Conservation (phyloP, 768 basidiomycete species). For the Leccinellum albellum region DNA sequence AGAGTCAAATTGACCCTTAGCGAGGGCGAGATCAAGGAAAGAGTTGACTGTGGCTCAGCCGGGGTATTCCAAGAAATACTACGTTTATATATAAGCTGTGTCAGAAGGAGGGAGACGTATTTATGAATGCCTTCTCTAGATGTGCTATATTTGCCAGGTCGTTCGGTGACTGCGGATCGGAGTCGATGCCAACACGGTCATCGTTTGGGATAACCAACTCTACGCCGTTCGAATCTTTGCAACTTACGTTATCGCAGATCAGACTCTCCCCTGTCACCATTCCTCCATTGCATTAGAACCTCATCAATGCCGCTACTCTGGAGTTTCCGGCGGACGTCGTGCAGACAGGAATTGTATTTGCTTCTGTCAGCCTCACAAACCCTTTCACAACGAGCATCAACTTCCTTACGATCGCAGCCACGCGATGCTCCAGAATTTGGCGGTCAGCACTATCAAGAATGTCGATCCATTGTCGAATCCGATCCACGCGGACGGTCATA, state of each 20-base stretch:
- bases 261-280: conserved; percentile 58
- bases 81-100: too few species aligned
- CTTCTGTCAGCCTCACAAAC: conserved; percentile 56
- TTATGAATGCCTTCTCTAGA: conserved; percentile 31
- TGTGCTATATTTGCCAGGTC: conserved; percentile 58
- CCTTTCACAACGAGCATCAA: conserved; percentile 74
- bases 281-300: conserved; percentile 58
- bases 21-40: too few species aligned
- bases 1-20: too few species aligned
- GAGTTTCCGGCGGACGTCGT: conserved; percentile 61
- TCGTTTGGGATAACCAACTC: conserved; percentile 52
- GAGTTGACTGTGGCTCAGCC: too few species aligned
- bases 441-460: conserved; percentile 55
- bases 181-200: conserved; percentile 49
- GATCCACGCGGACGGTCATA: conserved; percentile 57
- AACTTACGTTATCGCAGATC: conserved; percentile 58
- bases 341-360: conserved; percentile 54
- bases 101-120: neutral
- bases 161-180: conserved; percentile 53
- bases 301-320: conserved; percentile 54
- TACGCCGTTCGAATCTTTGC: conserved; percentile 58
- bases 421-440: conserved; percentile 53
- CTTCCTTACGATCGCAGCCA: conserved; percentile 50
- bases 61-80: too few species aligned
- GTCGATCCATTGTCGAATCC: conserved; percentile 54